Base-by-base conservation (phyloP, 2,329 filamentous ascomycete species). In the Fusarium palustre region DNA sequence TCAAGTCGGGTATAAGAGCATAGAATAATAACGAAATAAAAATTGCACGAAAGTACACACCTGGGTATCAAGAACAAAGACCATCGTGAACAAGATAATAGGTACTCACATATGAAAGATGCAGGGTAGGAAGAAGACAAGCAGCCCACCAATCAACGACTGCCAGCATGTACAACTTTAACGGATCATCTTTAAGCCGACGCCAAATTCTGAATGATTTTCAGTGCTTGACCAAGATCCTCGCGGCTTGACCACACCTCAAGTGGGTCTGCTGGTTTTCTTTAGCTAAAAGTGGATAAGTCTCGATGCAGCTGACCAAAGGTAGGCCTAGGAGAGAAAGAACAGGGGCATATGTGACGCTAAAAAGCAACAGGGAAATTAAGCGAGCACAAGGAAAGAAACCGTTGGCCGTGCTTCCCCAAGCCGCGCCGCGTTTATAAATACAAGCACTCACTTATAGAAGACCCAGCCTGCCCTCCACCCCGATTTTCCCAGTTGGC, bases 371-470 rank as follows among this genome's bases (percentile, higher is more conserved):
- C 71, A 76, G 73, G 76, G 76, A 78, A 77, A 77, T 78, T 79
- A 79, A 77, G 77, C 77, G 77, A 79, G 74, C 66, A 55, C 70
- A 74, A 66, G 69, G 70, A 70, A 74, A 70, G 72, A 77, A 77
- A 75, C 75, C 72, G 77, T 79, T 79, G 77, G 77, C 72, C 68
- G 72, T 70, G 67, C 67, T 72, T 58, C 47, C 64, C 57, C 66
- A 71, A 69, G 65, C 71, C 69, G 74, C 70, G 74, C 69, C 74
- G 74, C 79, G 79, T 81, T 80, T 82, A 82, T 82, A 82, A 82
- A 79, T 81, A 79, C 78, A 81, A 75, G 77, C 75, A 77, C 76
- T 78, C 77, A 79, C 79, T 80, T 80, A 81, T 81, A 81, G 79
- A 81, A 80, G 79, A 77, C 76, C 78, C 64, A 76, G 78, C 79